phyloP scores from a whole-genome alignment of 192 early-diverging fungal species.

The Umbelopsis sp. region DNA sequence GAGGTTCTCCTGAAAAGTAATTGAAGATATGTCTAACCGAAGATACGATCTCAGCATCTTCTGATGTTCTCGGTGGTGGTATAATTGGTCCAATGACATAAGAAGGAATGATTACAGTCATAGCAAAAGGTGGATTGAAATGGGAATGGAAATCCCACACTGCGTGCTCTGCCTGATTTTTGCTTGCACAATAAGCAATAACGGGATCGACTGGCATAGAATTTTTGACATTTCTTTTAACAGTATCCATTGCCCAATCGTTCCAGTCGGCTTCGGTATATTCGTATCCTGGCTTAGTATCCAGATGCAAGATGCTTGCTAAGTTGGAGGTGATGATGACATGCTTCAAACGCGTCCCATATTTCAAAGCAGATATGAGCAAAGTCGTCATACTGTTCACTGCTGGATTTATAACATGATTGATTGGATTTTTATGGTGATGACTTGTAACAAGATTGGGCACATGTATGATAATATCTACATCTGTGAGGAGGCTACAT shows the following conservation, averaged over 20 bases:
- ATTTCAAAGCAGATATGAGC: slow-evolving; percentile 34
- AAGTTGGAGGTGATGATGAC: slow-evolving; percentile 49
- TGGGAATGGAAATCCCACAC: slow-evolving; percentile 15
- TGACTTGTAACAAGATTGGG: slow-evolving; percentile 39
- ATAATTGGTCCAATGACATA: slow-evolving; percentile 5
- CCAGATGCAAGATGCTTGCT: slow-evolving; percentile 28
- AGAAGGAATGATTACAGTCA: slow-evolving; percentile 15
- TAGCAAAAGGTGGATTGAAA: background rate
- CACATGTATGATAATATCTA: slow-evolving; percentile 44
- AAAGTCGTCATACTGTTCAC: slow-evolving; percentile 45
- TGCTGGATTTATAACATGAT: slow-evolving; percentile 42
- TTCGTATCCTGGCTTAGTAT: slow-evolving; percentile 19
- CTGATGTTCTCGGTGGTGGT: background rate
- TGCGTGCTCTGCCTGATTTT: slow-evolving; percentile 21
- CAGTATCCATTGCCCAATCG: slow-evolving; percentile 4
- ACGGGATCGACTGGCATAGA: background rate
- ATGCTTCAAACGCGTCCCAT: slow-evolving; percentile 33
- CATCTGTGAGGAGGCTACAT: background rate
- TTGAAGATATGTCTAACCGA: background rate
- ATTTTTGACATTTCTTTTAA: background rate
- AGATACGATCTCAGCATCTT: background rate
- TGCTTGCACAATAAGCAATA: slow-evolving; percentile 21
- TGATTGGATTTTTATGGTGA: slow-evolving; percentile 19
- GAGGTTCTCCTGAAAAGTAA: background rate
- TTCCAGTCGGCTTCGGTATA: slow-evolving; percentile 24